These are phyloP conservation scores for Penicillium ucsense DNA, from an alignment of 495 filamentous ascomycete species.

Conservation along the genomic window DNA sequence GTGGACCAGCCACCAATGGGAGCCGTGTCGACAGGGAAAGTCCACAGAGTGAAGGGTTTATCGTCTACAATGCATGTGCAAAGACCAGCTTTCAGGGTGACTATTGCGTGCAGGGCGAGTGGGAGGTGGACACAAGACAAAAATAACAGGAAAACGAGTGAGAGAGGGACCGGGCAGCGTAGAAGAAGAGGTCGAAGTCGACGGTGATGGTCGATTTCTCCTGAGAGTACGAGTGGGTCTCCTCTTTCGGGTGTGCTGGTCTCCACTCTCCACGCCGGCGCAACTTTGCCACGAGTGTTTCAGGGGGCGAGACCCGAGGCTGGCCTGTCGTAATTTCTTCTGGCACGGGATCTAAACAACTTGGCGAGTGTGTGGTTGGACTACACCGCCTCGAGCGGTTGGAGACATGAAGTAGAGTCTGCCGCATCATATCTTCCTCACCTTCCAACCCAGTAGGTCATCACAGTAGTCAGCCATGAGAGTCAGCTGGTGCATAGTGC, in stretches of 20 bases:
- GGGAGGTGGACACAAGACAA: slow-evolving; percentile 1
- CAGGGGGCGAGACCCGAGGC: slow-evolving; percentile 9
- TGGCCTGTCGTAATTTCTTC: too few relatives aligned
- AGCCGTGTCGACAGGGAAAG: neutral
- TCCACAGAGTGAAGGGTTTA: neutral
- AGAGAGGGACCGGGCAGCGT: neutral
- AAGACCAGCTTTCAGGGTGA: neutral
- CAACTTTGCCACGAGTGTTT: slow-evolving; percentile 17
- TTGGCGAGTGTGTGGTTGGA: too few relatives aligned
- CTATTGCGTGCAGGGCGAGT: neutral
- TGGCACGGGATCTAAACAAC: too few relatives aligned
- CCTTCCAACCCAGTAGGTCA: too few relatives aligned
- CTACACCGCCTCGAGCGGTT: too few relatives aligned
- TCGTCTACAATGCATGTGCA: too few relatives aligned
- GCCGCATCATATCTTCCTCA: too few relatives aligned
- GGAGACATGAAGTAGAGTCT: too few relatives aligned
- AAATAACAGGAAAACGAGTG: neutral
- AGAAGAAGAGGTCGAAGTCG: slow-evolving; percentile 4
- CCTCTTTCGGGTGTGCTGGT: too few relatives aligned
- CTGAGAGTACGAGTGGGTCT: slow-evolving; percentile 5
- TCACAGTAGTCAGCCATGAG: too few relatives aligned
- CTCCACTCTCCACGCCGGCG: slow-evolving; percentile 1
- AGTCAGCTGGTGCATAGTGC: too few relatives aligned
- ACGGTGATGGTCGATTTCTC: slow-evolving; percentile 8
- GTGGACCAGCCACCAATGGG: slow-evolving; percentile 20